Percentiles rank a stretch among this genome's conserved stretches.
Evolutionary conservation across 257 asterid species (phyloP).

Genomic region (Lantana camara): DNA sequence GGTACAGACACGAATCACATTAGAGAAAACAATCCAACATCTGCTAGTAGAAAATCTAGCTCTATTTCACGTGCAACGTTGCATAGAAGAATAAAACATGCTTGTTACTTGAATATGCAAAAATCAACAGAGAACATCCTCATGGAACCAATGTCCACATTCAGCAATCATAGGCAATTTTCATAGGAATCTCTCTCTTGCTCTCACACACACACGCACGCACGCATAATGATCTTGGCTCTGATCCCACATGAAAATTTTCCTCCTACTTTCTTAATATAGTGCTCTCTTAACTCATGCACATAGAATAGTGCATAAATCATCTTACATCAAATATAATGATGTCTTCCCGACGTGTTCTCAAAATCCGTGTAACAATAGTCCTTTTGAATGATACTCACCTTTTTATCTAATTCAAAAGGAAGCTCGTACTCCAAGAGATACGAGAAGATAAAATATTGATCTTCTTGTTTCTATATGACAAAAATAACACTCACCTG

Average conservation of each 20-base stretch:
- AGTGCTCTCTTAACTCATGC: too few relatives aligned
- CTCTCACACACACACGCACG: too few relatives aligned
- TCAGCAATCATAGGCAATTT: neutral
- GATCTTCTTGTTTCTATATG: neutral
- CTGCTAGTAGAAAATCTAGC: neutral
- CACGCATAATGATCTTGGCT: too few relatives aligned
- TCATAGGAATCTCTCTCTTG: too few relatives aligned
- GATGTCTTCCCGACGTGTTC: neutral
- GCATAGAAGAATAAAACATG: slow-evolving; percentile 9
- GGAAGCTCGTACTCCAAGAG: slow-evolving; percentile 20
- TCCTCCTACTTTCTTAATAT: too few relatives aligned
- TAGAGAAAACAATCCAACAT: neutral
- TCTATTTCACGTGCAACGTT: slow-evolving; percentile 9
- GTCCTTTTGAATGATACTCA: slow-evolving; percentile 2
- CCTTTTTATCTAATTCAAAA: slow-evolving; percentile 1
- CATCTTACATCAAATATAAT: neutral
- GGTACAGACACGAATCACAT: neutral
- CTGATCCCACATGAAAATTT: too few relatives aligned
- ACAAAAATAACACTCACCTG: slow-evolving; percentile 62
- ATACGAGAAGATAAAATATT: neutral
- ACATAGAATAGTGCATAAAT: slow-evolving; percentile 1
- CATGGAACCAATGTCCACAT: neutral
- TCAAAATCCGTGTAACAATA: neutral
- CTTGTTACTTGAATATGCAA: neutral
- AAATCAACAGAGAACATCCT: neutral